Evolutionary conservation across 192 early-diverging fungal genomes (phyloP), one percentile per base, ranked within the genome.

Genomic region (Blastocladiella britannica): DNA sequence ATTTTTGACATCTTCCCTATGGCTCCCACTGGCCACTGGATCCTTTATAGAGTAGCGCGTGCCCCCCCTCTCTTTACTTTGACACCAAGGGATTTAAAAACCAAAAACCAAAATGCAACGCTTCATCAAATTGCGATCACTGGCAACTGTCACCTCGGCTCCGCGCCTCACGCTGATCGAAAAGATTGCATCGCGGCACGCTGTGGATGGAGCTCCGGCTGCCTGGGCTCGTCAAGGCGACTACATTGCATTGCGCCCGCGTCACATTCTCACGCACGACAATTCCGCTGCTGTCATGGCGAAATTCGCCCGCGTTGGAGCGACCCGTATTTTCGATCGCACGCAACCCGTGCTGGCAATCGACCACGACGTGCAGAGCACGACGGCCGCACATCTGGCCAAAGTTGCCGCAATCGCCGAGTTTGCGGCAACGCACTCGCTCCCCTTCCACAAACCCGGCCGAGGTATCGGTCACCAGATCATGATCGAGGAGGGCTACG

Each of bases 351-450:
- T 98, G 30, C 95, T 93, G 72, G 90, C 94, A 15, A 74, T 98
- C 30, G 94, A 98, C 71, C 94, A 98, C 65, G 91, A 98, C 70
- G 90, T 98, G 53, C 94, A 98, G 65, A 94, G 95, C 79, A 93
- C 79, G 63, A 72, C 81, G 12, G 88, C 90, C 52, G 88, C 91
- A 83, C 95, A 98, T 69, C 62, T 88, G 37, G 59, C 59, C 43
- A 98, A 98, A 68, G 95, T 95, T 61, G 67, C 65, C 25, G 72
- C 74, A 2, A 98, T 98, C 54, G 85, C 82, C 60, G 67, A 62
- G 29, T 98, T 93, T 71, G 91, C 87, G 26, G 70, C 73, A 22
- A 31, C 78, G 7, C 82, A 98, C 63, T 74, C 77, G 23, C 81
- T 90, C 55, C 82, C 83, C 62, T 94, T 94, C 64, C 94, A 95